Evolutionary conservation across 1,139 yeast species (phyloP), one percentile per base, ranked within the genome.

Genomic region (Meyerozyma smithsonii): DNA sequence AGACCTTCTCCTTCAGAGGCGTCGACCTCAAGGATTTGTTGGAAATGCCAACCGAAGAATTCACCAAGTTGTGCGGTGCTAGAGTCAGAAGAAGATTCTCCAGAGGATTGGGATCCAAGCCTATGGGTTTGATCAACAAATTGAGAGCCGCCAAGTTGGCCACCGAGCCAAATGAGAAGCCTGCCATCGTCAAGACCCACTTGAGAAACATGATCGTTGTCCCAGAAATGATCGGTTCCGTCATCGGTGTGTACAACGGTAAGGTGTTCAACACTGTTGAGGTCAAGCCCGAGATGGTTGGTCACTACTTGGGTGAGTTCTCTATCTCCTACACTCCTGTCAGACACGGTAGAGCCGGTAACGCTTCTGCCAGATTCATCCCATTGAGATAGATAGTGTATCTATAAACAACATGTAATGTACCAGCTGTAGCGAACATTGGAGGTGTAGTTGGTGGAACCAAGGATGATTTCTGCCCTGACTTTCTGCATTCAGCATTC

Each of bases 291-390:
- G 99, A 94, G 81, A 92, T 94, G 98, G 90, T 90, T 69, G 98
- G 98, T 70, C 96, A 90, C 85, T 94, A 94, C 94, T 87, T 94
- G 67, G 99, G 97, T 79, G 99, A 94, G 81, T 92, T 94, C 87
- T 92, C 98, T 68, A 92, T 94, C 77, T 79, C 98, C 66, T 94
- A 94, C 83, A 87, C 96, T 74, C 98, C 99, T 69, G 97, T 92
- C 72, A 87, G 95, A 83, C 97, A 90, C 82, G 97, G 97, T 80
- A 89, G 96, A 83, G 95, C 97, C 66, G 96, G 96, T 83, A 84
- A 87, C 72, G 82, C 87, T 74, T 82, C 94, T 64, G 75, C 90
- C 62, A 77, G 86, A 79, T 79, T 83, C 81, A 81, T 82, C 66
- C 89, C 90, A 63, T 69, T 71, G 62, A 69, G 67, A 64, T 71